A percentile compares a stretch with the other conserved stretches of the same genome.
Evolutionary conservation across 2,329 filamentous ascomycete species (phyloP).

Genomic region (Neofusicoccum umdonicola): DNA sequence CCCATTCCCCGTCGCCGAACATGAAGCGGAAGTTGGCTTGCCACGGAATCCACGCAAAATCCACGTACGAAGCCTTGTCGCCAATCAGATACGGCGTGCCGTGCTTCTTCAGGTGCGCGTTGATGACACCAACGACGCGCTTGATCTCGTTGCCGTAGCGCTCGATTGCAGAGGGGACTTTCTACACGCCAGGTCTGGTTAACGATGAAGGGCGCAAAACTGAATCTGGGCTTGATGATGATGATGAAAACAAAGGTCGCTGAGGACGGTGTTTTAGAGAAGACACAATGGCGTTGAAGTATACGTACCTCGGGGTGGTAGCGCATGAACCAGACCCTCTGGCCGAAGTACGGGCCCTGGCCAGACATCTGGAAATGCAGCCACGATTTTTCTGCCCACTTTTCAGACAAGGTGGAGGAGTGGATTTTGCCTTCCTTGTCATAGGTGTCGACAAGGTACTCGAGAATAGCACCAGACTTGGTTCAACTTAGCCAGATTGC

Average conservation of each 20-base stretch:
- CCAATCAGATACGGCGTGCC: conserved; percentile 42
- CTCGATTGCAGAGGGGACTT: conserved; percentile 36
- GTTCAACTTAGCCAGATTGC: background rate
- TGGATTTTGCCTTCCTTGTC: conserved; percentile 41
- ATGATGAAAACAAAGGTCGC: too few species aligned
- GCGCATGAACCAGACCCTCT: conserved; percentile 33
- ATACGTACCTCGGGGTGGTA: conserved; percentile 15
- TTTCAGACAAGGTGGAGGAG: conserved; percentile 36
- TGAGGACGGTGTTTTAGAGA: too few species aligned
- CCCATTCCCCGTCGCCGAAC: conserved; percentile 18
- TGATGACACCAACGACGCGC: conserved; percentile 46
- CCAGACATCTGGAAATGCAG: conserved; percentile 46
- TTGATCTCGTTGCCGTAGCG: conserved; percentile 46
- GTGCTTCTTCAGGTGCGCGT: conserved; percentile 34
- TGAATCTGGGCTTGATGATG: too few species aligned
- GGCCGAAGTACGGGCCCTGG: conserved; percentile 48
- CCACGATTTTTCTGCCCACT: conserved; percentile 43
- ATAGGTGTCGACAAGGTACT: conserved; percentile 46
- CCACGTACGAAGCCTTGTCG: conserved; percentile 42
- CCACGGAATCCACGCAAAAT: conserved; percentile 43
- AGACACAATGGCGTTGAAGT: too few species aligned
- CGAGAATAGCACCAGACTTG: conserved; percentile 44
- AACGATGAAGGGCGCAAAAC: too few species aligned
- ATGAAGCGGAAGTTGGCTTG: conserved; percentile 8
- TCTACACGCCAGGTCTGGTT: too few species aligned